A percentile compares a stretch with the other conserved stretches of the same genome.
phyloP scores from a whole-genome alignment of 2,329 filamentous ascomycete genomes.

The Corynespora cassiicola region DNA sequence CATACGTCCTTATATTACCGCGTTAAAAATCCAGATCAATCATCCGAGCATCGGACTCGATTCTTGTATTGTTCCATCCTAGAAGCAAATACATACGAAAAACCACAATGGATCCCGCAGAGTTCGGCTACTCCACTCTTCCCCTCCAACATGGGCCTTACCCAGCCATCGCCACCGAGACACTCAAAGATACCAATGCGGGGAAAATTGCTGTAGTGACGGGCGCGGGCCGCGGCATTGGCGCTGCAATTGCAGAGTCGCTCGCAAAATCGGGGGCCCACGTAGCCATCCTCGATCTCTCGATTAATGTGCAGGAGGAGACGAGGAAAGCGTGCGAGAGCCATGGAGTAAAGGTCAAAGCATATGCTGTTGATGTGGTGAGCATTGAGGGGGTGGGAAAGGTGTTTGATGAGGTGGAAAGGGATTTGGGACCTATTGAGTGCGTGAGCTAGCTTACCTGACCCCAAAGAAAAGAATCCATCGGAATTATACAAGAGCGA shows the following conservation, averaged over 20 bases:
- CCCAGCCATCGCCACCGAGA: constrained; percentile 18
- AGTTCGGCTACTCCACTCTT: constrained; percentile 28
- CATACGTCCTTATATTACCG: no score
- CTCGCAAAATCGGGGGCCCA: constrained; percentile 33
- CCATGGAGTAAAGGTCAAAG: constrained; percentile 24
- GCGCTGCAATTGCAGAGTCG: constrained; percentile 32
- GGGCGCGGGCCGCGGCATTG: constrained; percentile 35
- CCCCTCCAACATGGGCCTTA: constrained; percentile 26
- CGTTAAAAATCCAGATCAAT: no score
- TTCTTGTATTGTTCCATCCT: no score
- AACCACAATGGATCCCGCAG: constrained; percentile 24
- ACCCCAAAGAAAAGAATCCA: background rate
- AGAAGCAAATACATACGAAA: background rate
- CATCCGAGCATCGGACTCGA: no score
- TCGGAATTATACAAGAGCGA: background rate
- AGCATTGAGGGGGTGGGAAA: constrained; percentile 16
- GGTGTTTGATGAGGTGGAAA: constrained; percentile 23
- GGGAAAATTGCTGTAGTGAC: constrained; percentile 36
- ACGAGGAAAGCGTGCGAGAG: constrained; percentile 30
- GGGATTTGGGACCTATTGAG: constrained; percentile 29
- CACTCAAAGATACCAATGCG: constrained; percentile 22
- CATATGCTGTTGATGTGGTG: constrained; percentile 31
- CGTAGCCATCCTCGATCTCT: constrained; percentile 34
- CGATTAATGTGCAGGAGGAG: constrained; percentile 16
- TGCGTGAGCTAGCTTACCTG: constrained; percentile 1